Evolutionary conservation across 257 asterid genomes (phyloP).

Genomic region (Prunella vulgaris): DNA sequence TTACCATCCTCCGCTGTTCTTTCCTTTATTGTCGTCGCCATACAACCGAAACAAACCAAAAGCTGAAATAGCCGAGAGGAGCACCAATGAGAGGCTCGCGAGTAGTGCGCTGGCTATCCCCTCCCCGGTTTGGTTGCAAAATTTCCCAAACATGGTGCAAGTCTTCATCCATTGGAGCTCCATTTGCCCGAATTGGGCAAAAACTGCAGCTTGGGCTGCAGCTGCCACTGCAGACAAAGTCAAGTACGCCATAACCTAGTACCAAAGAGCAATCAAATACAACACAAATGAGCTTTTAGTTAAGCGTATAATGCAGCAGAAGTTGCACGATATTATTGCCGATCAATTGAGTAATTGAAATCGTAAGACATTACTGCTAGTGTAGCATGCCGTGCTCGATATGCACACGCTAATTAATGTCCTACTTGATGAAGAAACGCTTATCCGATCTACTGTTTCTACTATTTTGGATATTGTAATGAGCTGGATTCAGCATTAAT

Average conservation of each 20-base stretch:
- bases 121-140: slow-evolving; percentile 83
- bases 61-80: slow-evolving; percentile 74
- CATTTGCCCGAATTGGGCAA: slow-evolving; percentile 66
- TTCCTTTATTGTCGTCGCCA: slow-evolving; percentile 54
- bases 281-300: neutral
- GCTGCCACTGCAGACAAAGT: slow-evolving; percentile 74
- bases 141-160: slow-evolving; percentile 61
- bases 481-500: neutral
- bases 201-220: slow-evolving; percentile 51
- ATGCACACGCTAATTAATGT: neutral
- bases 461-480: neutral
- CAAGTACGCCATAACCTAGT: slow-evolving; percentile 60
- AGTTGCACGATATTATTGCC: neutral
- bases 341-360: neutral
- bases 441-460: neutral
- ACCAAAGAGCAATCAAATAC: neutral
- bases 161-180: slow-evolving; percentile 90
- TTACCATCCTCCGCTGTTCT: slow-evolving; percentile 48
- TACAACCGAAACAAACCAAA: slow-evolving; percentile 87
- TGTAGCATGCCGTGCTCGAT: neutral
- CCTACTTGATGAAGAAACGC: neutral
- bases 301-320: neutral
- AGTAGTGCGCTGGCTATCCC: slow-evolving; percentile 70
- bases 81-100: slow-evolving; percentile 47
- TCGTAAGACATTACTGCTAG: neutral